phyloP scores from a whole-genome alignment of 176 grass and related monocot genomes.

The Lolium rigidum region DNA sequence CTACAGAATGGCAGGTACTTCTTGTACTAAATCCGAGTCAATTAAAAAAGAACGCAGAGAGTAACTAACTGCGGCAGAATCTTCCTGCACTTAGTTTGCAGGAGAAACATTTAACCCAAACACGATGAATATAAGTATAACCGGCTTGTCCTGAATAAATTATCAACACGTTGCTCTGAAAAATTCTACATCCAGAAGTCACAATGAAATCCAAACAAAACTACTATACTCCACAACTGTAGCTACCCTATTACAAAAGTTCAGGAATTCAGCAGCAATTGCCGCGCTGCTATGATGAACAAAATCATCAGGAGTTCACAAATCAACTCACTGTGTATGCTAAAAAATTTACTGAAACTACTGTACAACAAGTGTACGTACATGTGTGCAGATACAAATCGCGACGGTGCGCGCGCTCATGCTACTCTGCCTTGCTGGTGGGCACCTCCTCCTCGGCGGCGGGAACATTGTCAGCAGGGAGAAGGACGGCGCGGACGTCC shows the following conservation, averaged over 20 bases:
- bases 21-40: no score
- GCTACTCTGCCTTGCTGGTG: constrained; percentile 43
- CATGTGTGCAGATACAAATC: constrained; percentile 27
- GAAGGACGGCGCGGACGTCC: constrained; percentile 54
- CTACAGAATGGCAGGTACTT: no score
- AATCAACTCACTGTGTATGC: background rate
- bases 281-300: background rate
- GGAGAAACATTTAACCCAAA: background rate
- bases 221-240: no score
- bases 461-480: constrained; percentile 32
- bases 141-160: no score
- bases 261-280: background rate
- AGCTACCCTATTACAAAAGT: background rate
- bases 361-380: constrained; percentile 20
- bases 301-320: background rate
- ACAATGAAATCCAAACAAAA: no score
- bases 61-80: background rate
- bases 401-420: background rate
- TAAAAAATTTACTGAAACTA: constrained; percentile 8
- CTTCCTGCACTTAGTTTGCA: background rate
- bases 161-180: background rate
- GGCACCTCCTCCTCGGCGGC: background rate
- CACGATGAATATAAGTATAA: no score
- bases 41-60: no score
- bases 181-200: no score